Evolutionary conservation across 164 flowering plant genomes (phyloP).

Genomic region (Sedum album): DNA sequence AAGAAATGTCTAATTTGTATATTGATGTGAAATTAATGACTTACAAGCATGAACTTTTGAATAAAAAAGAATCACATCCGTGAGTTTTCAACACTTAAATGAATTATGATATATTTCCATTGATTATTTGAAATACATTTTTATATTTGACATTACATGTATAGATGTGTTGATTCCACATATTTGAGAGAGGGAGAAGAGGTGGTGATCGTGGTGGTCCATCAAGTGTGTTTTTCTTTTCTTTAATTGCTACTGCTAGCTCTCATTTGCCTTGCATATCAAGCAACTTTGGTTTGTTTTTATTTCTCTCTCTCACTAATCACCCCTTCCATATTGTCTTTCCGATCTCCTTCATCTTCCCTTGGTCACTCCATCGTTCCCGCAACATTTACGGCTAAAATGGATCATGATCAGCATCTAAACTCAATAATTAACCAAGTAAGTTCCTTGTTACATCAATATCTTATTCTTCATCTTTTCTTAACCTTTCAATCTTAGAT

Average conservation of each 20-base stretch:
- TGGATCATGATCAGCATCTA: slow-evolving; percentile 72
- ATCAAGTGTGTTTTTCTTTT: slow-evolving; percentile 49
- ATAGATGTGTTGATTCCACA: background rate
- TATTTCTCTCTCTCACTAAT: background rate
- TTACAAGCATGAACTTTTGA: too few species aligned
- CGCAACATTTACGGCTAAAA: slow-evolving; percentile 54
- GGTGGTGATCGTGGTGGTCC: slow-evolving; percentile 52
- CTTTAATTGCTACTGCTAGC: background rate
- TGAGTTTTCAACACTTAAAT: too few species aligned
- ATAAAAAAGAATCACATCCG: too few species aligned
- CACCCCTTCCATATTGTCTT: slow-evolving; percentile 26
- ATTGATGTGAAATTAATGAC: too few species aligned
- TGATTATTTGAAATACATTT: background rate
- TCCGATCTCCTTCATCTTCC: slow-evolving; percentile 23
- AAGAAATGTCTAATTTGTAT: too few species aligned
- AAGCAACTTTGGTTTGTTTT: slow-evolving; percentile 47
- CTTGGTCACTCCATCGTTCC: slow-evolving; percentile 28
- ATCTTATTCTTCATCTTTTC: slow-evolving; percentile 4
- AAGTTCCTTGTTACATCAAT: slow-evolving; percentile 39
- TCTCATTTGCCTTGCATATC: slow-evolving; percentile 70
- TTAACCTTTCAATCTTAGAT: background rate
- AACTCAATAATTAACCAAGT: slow-evolving; percentile 77
- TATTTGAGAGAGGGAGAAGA: background rate
- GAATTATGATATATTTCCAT: background rate
- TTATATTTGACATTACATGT: background rate